Evolutionary conservation across 2,329 filamentous ascomycete species (phyloP), one percentile per base, ranked within the genome.

Genomic region (Fusarium sp.): DNA sequence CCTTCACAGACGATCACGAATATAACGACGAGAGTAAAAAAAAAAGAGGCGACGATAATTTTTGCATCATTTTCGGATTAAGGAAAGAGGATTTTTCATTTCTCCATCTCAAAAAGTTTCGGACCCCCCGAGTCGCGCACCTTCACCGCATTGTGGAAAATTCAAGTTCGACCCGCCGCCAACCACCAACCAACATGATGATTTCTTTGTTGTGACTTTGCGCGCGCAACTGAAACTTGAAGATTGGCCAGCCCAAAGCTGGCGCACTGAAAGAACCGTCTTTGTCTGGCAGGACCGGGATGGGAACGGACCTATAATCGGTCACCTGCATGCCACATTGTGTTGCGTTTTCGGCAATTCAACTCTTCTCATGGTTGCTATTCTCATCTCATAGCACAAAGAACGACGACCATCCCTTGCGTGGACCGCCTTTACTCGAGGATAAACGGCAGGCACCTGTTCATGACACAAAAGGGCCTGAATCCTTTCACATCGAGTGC

Each of bases 151-250:
- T 59, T 42, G 37, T 60, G 38, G 54, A 27, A 20, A 52, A 65
- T 65, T 54, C 50, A 65, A 58, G 57, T 20, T 69, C 59, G n/a
- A 22, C 69, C 66, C 66, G 66, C n/a, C n/a, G n/a, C n/a, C n/a
- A n/a, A n/a, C 72, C 59, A 40, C 35, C 65, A 74, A 76, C 71
- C 75, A 78, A 69, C 65, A 79, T 77, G 77, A 61, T 72, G 77
- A 60, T 72, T 52, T 77, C 78, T 78, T 79, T 77, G 78, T 74
- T 73, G 71, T 70, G 58, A 61, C 60, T 40, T 52, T 10, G 31
- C 31, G 47, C 68, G 54, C 65, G 60, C 72, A 73, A 54, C 66
- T 68, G 62, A 63, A 63, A 69, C 60, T 31, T 50, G 59, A 63
- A 76, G 57, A 69, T 71, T 75, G 70, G 67, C 70, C 62, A 78